phyloP scores from a whole-genome alignment of 371 early-diverging fungal genomes.

The Mucor racemosus region DNA sequence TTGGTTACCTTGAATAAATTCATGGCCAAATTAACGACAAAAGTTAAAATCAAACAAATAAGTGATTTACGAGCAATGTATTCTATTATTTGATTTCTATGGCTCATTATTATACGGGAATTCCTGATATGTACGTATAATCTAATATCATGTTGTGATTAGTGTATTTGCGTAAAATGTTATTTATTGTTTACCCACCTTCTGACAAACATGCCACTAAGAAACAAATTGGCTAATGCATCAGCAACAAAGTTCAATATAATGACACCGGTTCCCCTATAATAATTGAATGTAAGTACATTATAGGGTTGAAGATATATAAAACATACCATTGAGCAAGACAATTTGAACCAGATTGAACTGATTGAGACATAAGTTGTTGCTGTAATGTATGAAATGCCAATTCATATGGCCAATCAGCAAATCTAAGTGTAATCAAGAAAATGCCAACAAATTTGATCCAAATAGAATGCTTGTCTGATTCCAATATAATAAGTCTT shows the following conservation, averaged over 20 bases:
- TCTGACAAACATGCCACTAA: slow-evolving; percentile 57
- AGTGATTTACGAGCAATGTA: slow-evolving; percentile 53
- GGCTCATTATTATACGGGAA: slow-evolving; percentile 40
- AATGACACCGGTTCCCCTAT: slow-evolving; percentile 50
- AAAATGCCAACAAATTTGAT: slow-evolving; percentile 40
- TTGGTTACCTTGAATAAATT: slow-evolving; percentile 46
- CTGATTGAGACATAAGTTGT: slow-evolving; percentile 29
- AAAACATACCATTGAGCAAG: slow-evolving; percentile 35
- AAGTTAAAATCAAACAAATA: slow-evolving; percentile 41
- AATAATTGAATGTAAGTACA: too few species aligned
- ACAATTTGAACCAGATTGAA: slow-evolving; percentile 38
- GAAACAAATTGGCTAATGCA: slow-evolving; percentile 42
- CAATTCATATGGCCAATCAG: slow-evolving; percentile 55
- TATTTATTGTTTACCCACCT: slow-evolving; percentile 26
- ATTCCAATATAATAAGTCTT: slow-evolving; percentile 43
- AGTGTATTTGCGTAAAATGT: neutral
- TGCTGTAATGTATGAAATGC: slow-evolving; percentile 35
- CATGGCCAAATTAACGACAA: slow-evolving; percentile 47
- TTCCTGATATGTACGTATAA: slow-evolving; percentile 41
- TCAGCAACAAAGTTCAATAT: slow-evolving; percentile 51
- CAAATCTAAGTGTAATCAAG: slow-evolving; percentile 42
- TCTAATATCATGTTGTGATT: slow-evolving; percentile 13
- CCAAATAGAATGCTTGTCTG: slow-evolving; percentile 37
- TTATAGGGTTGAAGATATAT: too few species aligned
- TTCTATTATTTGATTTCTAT: slow-evolving; percentile 43